Evolutionary conservation across 805 yeast species (phyloP), one percentile per base, ranked within the genome.

Genomic region (Schizosaccharomyces cryophilus): DNA sequence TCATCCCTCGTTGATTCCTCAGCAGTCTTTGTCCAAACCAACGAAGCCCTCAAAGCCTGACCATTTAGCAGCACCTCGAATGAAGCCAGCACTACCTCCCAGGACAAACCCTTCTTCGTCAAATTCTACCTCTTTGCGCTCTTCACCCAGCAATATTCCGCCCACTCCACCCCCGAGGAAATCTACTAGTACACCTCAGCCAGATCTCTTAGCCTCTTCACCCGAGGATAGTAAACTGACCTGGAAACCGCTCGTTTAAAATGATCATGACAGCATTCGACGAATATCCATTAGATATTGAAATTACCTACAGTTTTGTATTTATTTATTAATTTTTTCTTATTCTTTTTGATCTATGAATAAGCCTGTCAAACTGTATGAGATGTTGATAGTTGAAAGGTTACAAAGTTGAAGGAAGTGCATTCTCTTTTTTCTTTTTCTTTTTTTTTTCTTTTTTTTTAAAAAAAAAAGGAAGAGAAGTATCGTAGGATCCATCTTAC

Each of bases 141-240:
- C 26, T 21, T 17, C 30, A 26, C 56, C 30, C 9, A 29, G 19
- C 17, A 51, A 51, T 29, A 17, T 29, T 29, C 30, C 56, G 7
- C 56, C 56, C 35, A 51, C 30, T 51, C 30, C 30, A 2, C 56
- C 56, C 9, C 35, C 56, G 19, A 21, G 56, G 19, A 29, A 21
- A 5, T 24, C 56, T 7, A 24, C 35, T 2, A 24, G 9, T 29
- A 17, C 35, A 7, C 26, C 56, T 51, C 30, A 21, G 15, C 35
- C 30, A 26, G 56, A 51, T 21, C 35, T 82, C 63, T 69, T 83
- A 17, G 56, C 11, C 7, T 24, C 56, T 21, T 51, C 56, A 11
- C 56, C 56, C 9, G 56, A 51, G 15, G 35, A 51, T 19, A 29
- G 35, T 35, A 51, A 29, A 17, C 21, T 51, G 9, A 17, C 56